Evolutionary conservation across 192 early-diverging fungal species (phyloP).

Genomic region (Mortierella alpina): DNA sequence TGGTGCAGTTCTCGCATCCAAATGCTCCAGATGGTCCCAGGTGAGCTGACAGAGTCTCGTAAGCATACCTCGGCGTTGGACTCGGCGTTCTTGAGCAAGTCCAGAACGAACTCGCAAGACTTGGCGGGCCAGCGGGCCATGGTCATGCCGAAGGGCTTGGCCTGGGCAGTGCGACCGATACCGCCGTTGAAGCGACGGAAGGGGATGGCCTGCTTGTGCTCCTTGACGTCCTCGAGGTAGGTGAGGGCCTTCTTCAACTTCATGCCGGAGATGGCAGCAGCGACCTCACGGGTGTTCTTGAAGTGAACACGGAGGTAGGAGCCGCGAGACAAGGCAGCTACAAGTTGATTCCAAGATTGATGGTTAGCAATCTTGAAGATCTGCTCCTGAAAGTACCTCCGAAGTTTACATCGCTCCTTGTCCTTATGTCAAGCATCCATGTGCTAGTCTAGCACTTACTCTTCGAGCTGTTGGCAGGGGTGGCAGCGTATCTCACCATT

Average conservation of each 20-base stretch:
- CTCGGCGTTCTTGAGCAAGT: conserved; percentile 97
- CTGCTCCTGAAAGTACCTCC: too few relatives aligned
- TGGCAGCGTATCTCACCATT: conserved; percentile 88
- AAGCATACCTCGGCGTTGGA: conserved; percentile 89
- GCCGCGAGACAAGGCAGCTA: conserved; percentile 90
- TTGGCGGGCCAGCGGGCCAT: conserved; percentile 95
- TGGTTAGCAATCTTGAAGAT: not conserved
- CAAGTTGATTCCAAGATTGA: not conserved
- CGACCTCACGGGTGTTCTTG: conserved; percentile 99
- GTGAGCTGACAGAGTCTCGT: not conserved
- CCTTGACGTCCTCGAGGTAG: conserved; percentile 95
- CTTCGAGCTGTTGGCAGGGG: conserved; percentile 84
- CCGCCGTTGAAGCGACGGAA: conserved; percentile 98
- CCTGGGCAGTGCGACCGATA: conserved; percentile 97
- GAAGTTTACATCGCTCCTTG: not conserved
- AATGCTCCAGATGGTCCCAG: not conserved
- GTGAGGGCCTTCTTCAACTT: conserved; percentile 91
- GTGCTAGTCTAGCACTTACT: conserved; percentile 55
- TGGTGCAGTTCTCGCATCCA: too few relatives aligned
- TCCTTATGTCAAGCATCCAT: not conserved
- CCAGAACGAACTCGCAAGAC: conserved; percentile 92
- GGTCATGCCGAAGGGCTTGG: conserved; percentile 90
- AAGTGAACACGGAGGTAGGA: conserved; percentile 95
- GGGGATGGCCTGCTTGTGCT: conserved; percentile 97
- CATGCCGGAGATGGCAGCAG: conserved; percentile 91